Conservation (phyloP, 192 early-diverging fungal species). For the Anaeromyces robustus region DNA sequence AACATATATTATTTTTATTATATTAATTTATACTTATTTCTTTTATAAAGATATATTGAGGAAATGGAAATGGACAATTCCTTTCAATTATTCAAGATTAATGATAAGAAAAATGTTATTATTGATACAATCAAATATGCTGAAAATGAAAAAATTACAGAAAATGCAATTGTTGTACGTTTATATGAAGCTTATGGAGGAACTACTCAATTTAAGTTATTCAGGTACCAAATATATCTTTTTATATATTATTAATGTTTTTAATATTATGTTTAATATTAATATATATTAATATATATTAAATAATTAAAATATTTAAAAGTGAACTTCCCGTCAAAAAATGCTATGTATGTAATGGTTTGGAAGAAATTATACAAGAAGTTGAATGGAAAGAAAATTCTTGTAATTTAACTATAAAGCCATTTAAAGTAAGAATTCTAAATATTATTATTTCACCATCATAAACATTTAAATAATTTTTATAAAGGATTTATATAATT, state of each 20-base stretch:
- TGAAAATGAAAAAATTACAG: conserved; percentile 32
- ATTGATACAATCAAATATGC: conserved; percentile 84
- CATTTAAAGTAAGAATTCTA: background rate
- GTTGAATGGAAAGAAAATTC: background rate
- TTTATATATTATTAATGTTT: conserved; percentile 1
- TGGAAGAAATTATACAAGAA: conserved; percentile 50
- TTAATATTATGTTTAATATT: background rate
- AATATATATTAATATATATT: background rate
- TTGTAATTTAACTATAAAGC: background rate
- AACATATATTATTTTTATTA: background rate
- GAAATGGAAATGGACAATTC: background rate
- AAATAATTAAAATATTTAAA: background rate
- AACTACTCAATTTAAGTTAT: conserved; percentile 35
- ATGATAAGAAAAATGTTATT: conserved; percentile 53
- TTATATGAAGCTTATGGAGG: conserved; percentile 89
- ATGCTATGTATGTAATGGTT: conserved; percentile 50
- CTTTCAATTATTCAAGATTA: conserved; percentile 13
- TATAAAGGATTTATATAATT: too few species aligned
- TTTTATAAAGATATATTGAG: conserved; percentile 4
- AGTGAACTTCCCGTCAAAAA: conserved; percentile 31
- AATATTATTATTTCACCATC: too few species aligned
- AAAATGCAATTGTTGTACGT: conserved; percentile 54
- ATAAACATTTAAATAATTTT: too few species aligned
- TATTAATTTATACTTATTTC: background rate
- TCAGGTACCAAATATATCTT: conserved; percentile 16